phyloP scores from a whole-genome alignment of 306 rosid genomes.

The Prunus kanzakura region DNA sequence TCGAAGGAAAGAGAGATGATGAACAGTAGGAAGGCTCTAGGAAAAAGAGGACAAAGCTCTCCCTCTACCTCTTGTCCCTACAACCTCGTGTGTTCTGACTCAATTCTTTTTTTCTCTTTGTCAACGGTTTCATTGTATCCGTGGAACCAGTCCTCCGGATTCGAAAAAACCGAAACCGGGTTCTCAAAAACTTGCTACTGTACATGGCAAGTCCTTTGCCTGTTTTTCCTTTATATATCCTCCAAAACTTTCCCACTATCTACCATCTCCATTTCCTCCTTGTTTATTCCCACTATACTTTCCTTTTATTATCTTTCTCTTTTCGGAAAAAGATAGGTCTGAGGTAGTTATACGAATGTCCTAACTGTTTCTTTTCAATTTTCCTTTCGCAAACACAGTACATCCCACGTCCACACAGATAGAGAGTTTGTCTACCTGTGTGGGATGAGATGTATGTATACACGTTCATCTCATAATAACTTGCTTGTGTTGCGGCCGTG shows the following conservation, averaged over 20 bases:
- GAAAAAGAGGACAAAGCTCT: conserved; percentile 33
- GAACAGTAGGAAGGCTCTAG: conserved; percentile 19
- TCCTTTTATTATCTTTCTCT: conserved; percentile 4
- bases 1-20: conserved; percentile 5
- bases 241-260: neutral
- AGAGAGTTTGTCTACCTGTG: no score
- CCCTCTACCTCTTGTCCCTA: conserved; percentile 22
- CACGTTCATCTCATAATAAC: neutral
- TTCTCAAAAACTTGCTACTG: conserved; percentile 47
- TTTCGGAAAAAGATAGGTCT: neutral
- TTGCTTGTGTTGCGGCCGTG: no score
- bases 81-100: conserved; percentile 26
- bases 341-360: neutral
- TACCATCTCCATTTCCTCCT: neutral
- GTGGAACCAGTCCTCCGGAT: conserved; percentile 21
- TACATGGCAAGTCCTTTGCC: conserved; percentile 4
- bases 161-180: conserved; percentile 32
- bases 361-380: neutral
- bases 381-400: neutral
- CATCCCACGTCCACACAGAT: neutral
- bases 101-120: conserved; percentile 13
- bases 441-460: no score
- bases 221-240: conserved; percentile 14
- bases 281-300: neutral
- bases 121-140: conserved; percentile 36